A percentile compares a stretch with the other conserved stretches of the same genome.
Evolutionary conservation across 2,329 filamentous ascomycete species (phyloP).

Genomic region (Pseudogymnoascus sp.): DNA sequence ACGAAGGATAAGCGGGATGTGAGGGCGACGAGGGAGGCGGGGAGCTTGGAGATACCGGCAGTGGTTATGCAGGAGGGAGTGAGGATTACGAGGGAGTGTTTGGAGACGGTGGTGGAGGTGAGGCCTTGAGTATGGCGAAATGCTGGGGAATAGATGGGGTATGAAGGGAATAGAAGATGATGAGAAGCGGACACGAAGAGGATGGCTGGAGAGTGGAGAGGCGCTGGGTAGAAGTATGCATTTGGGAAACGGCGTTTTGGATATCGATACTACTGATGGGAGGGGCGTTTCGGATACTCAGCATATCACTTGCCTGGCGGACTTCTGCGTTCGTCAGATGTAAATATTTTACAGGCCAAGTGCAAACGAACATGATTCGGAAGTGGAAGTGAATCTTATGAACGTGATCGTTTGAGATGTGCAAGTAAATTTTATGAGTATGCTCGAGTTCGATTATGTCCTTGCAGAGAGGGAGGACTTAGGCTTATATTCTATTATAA

Average conservation of each 20-base stretch:
- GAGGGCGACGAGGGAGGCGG: slow-evolving; percentile 19
- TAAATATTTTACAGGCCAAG: neutral
- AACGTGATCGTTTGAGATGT: neutral
- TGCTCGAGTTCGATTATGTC: neutral
- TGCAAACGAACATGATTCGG: neutral
- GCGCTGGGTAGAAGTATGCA: neutral
- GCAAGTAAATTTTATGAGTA: neutral
- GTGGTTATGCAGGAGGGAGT: slow-evolving; percentile 54
- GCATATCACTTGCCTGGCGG: neutral
- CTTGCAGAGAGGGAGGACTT: neutral
- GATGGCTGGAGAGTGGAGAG: neutral
- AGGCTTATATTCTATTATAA: neutral
- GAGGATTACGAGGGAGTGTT: slow-evolving; percentile 48
- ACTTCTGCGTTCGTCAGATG: neutral
- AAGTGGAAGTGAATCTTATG: neutral
- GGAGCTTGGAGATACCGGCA: slow-evolving; percentile 48
- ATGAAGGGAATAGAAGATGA: neutral
- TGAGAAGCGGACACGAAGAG: neutral
- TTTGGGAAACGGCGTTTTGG: slow-evolving; percentile 4
- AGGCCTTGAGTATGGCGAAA: neutral
- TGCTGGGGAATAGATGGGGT: neutral
- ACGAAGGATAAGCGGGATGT: slow-evolving; percentile 14
- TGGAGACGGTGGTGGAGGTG: slow-evolving; percentile 37
- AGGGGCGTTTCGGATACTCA: neutral
- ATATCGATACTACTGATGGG: neutral